Conservation (phyloP, 306 rosid genomes). For the Styphnolobium japonicum region DNA sequence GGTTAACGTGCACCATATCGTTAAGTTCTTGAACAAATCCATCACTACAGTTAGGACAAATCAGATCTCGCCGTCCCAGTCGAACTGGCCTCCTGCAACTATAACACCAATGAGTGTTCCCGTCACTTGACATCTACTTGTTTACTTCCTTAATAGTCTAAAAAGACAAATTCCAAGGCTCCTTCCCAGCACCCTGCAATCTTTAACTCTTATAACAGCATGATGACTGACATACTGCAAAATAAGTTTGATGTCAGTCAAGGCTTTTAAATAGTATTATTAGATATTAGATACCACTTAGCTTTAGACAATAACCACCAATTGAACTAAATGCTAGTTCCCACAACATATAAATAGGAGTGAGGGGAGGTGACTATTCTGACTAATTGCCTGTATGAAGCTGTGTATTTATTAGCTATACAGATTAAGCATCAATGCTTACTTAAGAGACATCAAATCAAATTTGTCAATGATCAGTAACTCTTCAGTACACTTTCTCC, state of each 20-base stretch:
- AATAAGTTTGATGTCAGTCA: slow-evolving; percentile 11
- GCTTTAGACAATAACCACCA: background rate
- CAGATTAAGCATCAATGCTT: background rate
- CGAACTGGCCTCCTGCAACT: slow-evolving; percentile 48
- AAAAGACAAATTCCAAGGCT: slow-evolving; percentile 8
- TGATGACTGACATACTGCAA: slow-evolving; percentile 24
- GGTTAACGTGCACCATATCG: slow-evolving; percentile 44
- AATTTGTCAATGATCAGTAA: background rate
- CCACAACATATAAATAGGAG: background rate
- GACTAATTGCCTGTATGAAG: background rate
- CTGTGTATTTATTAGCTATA: background rate
- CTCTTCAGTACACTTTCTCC: background rate
- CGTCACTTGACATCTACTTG: slow-evolving; percentile 58
- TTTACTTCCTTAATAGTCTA: slow-evolving; percentile 24
- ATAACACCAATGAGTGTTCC: slow-evolving; percentile 71
- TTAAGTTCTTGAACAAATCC: slow-evolving; percentile 69
- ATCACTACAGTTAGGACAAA: slow-evolving; percentile 52
- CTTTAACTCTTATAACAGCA: slow-evolving; percentile 27
- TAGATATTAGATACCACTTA: background rate
- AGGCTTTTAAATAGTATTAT: background rate
- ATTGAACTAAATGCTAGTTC: background rate
- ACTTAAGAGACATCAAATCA: background rate
- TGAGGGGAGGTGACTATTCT: background rate
- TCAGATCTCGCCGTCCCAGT: slow-evolving; percentile 40
- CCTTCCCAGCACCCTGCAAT: slow-evolving; percentile 23